Base-by-base conservation (phyloP, 148 eudicot genomes). In the Amaranthus cruentus region DNA sequence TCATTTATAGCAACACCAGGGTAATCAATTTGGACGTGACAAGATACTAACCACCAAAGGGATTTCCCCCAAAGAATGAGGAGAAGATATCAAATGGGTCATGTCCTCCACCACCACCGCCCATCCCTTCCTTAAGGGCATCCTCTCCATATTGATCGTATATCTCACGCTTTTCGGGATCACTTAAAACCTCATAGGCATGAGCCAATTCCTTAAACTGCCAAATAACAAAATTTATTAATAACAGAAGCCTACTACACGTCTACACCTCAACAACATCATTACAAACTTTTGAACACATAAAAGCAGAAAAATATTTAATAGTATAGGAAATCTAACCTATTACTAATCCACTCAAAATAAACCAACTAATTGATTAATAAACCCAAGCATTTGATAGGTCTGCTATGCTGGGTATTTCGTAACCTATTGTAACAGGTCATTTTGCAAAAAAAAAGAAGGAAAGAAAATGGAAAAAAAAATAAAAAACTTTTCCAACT, bases 51-150 rank as follows among this genome's bases (percentile, higher is more conserved):
- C 70, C 66, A 74, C 85, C 88, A 81, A 87, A 85, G 4, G 90
- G 85, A 79, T 53, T 71, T 7, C 63, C 91, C 47, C 88, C 88
- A 75, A 87, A 87, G 73, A 87, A 81, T 52, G 88, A 85, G 28
- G 67, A 67, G 62, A 87, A 87, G 69, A 87, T 87, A 78, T 87
- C 88, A 66, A 87, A 85, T 7, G 91, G 88, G 64, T 87, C 86
- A 60, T 87, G 88, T 63, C 63, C 75, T 6, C 85, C 88, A 6
- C 87, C 85, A 2, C 91, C 88, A 28, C 91, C 87, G 10, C 87
- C 88, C 88, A 88, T 88, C 79, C 91, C 91, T 82, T 88, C 91
- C 81, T 88, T 88, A 73, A 88, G 89, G 15, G 91, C 91, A 83
- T 88, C 89, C 80, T 88, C 91, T 49, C 91, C 91, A 68, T 88